phyloP scores from a whole-genome alignment of 164 flowering plant species.

The Macadamia tetraphylla region DNA sequence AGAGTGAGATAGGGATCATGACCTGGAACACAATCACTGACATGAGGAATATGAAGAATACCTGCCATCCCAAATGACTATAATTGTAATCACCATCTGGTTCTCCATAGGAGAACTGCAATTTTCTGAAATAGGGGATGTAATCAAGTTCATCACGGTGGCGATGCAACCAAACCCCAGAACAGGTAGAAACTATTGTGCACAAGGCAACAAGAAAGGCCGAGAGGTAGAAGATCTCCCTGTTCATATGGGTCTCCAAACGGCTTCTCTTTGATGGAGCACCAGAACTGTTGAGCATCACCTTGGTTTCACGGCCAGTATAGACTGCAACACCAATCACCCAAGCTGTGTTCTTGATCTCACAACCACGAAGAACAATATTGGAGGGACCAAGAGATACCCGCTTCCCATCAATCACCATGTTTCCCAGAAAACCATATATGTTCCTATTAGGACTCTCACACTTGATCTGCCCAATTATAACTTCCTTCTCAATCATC shows the following conservation, averaged over 20 bases:
- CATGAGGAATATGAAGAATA: slow-evolving; percentile 82
- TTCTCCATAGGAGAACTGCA: slow-evolving; percentile 35
- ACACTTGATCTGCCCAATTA: slow-evolving; percentile 71
- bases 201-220: slow-evolving; percentile 64
- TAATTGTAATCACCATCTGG: slow-evolving; percentile 30
- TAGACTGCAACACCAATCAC: slow-evolving; percentile 86
- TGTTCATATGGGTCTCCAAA: slow-evolving; percentile 83
- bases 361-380: slow-evolving; percentile 89
- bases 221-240: slow-evolving; percentile 76
- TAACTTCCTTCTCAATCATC: slow-evolving; percentile 45
- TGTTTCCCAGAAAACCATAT: slow-evolving; percentile 85
- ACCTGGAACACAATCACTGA: slow-evolving; percentile 93
- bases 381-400: slow-evolving; percentile 93
- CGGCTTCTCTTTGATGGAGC: slow-evolving; percentile 95
- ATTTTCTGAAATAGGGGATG: slow-evolving; percentile 60
- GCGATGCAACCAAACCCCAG: slow-evolving; percentile 71
- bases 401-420: slow-evolving; percentile 83
- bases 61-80: slow-evolving; percentile 75
- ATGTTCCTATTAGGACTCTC: slow-evolving; percentile 94
- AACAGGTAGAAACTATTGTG: slow-evolving; percentile 50
- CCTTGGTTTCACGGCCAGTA: slow-evolving; percentile 90
- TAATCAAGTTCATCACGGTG: slow-evolving; percentile 56
- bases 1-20: slow-evolving; percentile 95
- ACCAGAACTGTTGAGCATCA: slow-evolving; percentile 93
- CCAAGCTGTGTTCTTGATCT: slow-evolving; percentile 88